Conservation (phyloP, 345 rosid genomes). For the Dipteronia dyeriana region DNA sequence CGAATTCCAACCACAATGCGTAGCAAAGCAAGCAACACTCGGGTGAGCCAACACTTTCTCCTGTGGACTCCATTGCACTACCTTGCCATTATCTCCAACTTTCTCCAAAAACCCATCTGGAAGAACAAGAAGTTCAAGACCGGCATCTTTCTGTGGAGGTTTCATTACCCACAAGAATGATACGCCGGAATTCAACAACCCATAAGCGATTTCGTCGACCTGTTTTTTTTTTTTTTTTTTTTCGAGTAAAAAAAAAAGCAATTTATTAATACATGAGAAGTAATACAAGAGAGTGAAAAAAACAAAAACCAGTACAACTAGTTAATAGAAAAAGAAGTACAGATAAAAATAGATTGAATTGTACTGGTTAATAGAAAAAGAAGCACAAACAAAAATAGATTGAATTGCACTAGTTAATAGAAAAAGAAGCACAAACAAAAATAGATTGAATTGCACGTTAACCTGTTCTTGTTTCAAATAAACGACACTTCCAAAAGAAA, state of each 20-base stretch:
- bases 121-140: slow-evolving; percentile 36
- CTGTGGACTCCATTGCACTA: slow-evolving; percentile 82
- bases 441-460: slow-evolving; percentile 23
- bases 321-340: no score
- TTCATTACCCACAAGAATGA: slow-evolving; percentile 82
- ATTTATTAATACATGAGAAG: no score
- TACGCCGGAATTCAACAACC: slow-evolving; percentile 53
- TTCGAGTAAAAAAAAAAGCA: not conserved
- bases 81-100: slow-evolving; percentile 53
- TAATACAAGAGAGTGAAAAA: no score
- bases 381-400: no score
- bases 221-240: slow-evolving; percentile 80
- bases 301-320: no score
- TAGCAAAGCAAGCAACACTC: slow-evolving; percentile 66
- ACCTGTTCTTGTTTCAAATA: slow-evolving; percentile 66
- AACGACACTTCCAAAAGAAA: slow-evolving; percentile 76
- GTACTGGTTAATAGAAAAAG: no score
- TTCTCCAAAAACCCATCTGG: slow-evolving; percentile 66
- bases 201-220: slow-evolving; percentile 68
- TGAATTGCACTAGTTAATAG: slow-evolving; percentile 26
- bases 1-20: slow-evolving; percentile 97
- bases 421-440: no score
- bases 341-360: no score
- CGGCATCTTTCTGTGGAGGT: slow-evolving; percentile 40
- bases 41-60: slow-evolving; percentile 72